Base-by-base conservation (phyloP, 164 flowering plant genomes). In the Echeveria elegans region DNA sequence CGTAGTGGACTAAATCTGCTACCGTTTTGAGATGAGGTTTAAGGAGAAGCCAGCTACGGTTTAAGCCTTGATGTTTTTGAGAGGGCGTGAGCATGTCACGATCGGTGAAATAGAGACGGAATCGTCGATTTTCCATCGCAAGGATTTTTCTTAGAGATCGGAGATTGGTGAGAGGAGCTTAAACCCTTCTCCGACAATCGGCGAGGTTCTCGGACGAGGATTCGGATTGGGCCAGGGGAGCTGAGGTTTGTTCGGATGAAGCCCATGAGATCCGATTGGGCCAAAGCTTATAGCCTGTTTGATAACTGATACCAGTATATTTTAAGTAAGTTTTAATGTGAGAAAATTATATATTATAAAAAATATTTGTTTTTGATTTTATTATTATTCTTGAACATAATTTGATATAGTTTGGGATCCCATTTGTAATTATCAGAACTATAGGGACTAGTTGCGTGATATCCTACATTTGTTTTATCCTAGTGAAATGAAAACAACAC, bases 11-110 rank as follows among this genome's bases (percentile, higher is more conserved):
- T 61, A 92, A 71, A 31, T 84, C 84, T 12, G 82, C 80, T 67
- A 92, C 70, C 79, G 86, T 79, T 37, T 68, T 60, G 38, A 64
- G 70, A 4, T 81, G 78, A n/a, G 83, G 83, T 68, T 81, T 77
- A 19, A 88, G 76, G 26, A 84, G 79, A 68, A 88, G 31, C 96
- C 91, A 88, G 71, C 85, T 73, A 21, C 83, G 82, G 52, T 72
- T 82, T 69, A 89, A 75, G 7, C 92, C 98, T 12, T 77, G 70
- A 18, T 63, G 68, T 70, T 63, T 81, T 82, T 81, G 87, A 0
- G 86, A 50, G 66, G 77, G 73, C 79, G 72, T 79, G 23, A 87
- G 79, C 16, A 87, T 63, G 21, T 69, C 48, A 1, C 69, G 70
- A 56, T 76, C 84, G 18, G 78, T 79, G 77, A 87, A 86, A 38